Evolutionary conservation across 495 filamentous ascomycete genomes (phyloP).

Genomic region (Aspergillus bridgeri): DNA sequence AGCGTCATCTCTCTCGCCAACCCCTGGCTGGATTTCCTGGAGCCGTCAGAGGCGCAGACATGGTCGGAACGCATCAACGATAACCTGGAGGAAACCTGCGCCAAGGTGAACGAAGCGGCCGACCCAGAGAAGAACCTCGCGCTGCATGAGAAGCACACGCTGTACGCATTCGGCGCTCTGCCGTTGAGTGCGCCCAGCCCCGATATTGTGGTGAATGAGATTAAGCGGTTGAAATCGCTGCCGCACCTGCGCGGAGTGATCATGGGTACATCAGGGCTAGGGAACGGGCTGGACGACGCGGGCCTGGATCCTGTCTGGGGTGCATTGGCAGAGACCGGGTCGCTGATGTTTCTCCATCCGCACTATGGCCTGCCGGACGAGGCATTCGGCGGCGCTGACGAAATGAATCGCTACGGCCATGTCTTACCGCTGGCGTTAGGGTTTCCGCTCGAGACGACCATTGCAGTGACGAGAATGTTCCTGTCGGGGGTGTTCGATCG

Average conservation of each 20-base stretch:
- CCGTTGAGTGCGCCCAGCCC: constrained; percentile 67
- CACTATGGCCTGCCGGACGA: constrained; percentile 83
- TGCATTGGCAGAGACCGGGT: constrained; percentile 58
- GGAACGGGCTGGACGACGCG: constrained; percentile 77
- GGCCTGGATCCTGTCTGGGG: constrained; percentile 65
- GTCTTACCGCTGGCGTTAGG: constrained; percentile 83
- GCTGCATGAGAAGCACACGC: constrained; percentile 26
- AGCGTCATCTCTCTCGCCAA: constrained; percentile 91
- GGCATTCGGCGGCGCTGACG: constrained; percentile 64
- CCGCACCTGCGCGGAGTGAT: constrained; percentile 78
- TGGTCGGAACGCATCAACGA: constrained; percentile 69
- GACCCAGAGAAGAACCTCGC: constrained; percentile 18
- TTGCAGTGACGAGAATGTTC: constrained; percentile 84
- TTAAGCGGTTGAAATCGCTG: constrained; percentile 56
- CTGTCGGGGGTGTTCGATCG: constrained; percentile 81
- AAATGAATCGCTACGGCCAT: constrained; percentile 69
- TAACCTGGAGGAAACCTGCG: constrained; percentile 69
- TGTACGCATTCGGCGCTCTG: constrained; percentile 80
- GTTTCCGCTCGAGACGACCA: constrained; percentile 92
- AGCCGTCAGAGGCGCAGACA: constrained; percentile 53
- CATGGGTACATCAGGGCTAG: constrained; percentile 81
- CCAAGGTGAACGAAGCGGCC: constrained; percentile 46
- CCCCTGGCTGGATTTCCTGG: constrained; percentile 91
- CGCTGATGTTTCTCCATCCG: constrained; percentile 82
- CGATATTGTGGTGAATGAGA: constrained; percentile 56